Evolutionary conservation across 2,329 filamentous ascomycete genomes (phyloP).

Genomic region (Nannizzia gypsea): DNA sequence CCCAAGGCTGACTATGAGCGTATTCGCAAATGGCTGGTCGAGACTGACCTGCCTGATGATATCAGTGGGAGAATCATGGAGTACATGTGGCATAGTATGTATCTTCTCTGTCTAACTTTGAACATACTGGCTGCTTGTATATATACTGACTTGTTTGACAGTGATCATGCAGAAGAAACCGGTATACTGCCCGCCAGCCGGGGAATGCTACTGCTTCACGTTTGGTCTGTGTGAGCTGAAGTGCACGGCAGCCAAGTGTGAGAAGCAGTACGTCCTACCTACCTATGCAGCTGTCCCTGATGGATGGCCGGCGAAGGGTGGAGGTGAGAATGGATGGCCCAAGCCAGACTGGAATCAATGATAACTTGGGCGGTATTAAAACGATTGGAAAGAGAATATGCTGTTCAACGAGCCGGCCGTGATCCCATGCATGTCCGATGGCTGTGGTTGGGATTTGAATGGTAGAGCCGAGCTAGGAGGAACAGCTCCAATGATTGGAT

Average conservation of each 20-base stretch:
- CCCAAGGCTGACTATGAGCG: slow-evolving; percentile 39
- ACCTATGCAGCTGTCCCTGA: slow-evolving; percentile 46
- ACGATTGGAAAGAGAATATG: no score
- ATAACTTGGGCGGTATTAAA: not conserved
- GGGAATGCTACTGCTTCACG: slow-evolving; percentile 54
- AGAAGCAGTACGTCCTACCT: slow-evolving; percentile 48
- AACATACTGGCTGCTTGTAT: not conserved
- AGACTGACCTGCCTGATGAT: slow-evolving; percentile 37
- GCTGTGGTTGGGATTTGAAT: not conserved
- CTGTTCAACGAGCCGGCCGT: not conserved
- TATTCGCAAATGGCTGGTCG: slow-evolving; percentile 39
- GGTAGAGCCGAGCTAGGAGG: not conserved
- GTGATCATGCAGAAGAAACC: slow-evolving; percentile 36
- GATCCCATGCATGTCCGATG: not conserved
- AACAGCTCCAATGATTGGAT: no score
- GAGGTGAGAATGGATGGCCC: slow-evolving; percentile 29
- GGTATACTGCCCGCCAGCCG: slow-evolving; percentile 50
- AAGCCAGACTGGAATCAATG: slow-evolving; percentile 13
- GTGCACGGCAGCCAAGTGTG: slow-evolving; percentile 32
- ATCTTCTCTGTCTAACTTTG: not conserved
- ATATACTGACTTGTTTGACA: slow-evolving; percentile 5
- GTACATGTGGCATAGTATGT: slow-evolving; percentile 50
- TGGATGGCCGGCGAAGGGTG: slow-evolving; percentile 51
- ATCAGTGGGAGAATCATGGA: slow-evolving; percentile 45
- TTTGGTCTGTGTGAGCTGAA: slow-evolving; percentile 49